These are phyloP conservation scores for Pseudogymnoascus sp. DNA, from an alignment of 2,329 filamentous ascomycete species.

Conservation along the genomic window DNA sequence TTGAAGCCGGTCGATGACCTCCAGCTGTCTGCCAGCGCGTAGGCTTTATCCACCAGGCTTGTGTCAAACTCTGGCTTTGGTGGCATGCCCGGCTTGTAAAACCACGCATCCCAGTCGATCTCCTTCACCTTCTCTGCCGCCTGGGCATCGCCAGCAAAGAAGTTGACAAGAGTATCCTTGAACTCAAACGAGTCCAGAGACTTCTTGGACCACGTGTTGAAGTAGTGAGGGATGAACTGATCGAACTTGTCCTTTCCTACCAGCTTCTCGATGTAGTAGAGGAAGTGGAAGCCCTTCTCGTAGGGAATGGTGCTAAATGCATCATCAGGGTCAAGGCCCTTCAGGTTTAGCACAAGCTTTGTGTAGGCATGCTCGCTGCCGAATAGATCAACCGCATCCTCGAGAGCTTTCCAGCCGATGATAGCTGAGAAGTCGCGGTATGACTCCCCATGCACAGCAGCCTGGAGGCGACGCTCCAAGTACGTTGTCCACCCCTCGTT, in stretches of 20 bases:
- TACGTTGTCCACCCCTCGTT: conserved; percentile 91
- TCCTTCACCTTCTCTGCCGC: conserved; percentile 53
- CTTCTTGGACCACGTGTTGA: conserved; percentile 73
- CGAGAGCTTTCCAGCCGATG: conserved; percentile 80
- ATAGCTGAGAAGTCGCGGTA: conserved; percentile 92
- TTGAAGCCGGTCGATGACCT: conserved; percentile 53
- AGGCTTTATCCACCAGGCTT: conserved; percentile 75
- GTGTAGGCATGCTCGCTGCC: conserved; percentile 79
- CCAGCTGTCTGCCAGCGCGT: conserved; percentile 76
- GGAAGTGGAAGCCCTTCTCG: conserved; percentile 92
- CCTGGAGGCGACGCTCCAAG: conserved; percentile 76
- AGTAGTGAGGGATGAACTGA: conserved; percentile 93
- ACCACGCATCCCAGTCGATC: conserved; percentile 85
- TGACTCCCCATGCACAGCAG: conserved; percentile 68
- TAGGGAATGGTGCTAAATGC: conserved; percentile 90
- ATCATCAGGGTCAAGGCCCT: conserved; percentile 89
- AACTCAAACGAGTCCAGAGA: conserved; percentile 93
- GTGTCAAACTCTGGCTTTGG: conserved; percentile 90
- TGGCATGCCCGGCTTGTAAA: conserved; percentile 81
- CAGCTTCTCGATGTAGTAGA: conserved; percentile 82
- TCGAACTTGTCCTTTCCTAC: conserved; percentile 84
- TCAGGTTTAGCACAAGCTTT: conserved; percentile 77
- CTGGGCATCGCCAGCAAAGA: conserved; percentile 65
- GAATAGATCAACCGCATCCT: conserved; percentile 70
- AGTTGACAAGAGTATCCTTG: conserved; percentile 76